Conservation (phyloP, 192 early-diverging fungal species). For the Kickxella alabastrina region DNA sequence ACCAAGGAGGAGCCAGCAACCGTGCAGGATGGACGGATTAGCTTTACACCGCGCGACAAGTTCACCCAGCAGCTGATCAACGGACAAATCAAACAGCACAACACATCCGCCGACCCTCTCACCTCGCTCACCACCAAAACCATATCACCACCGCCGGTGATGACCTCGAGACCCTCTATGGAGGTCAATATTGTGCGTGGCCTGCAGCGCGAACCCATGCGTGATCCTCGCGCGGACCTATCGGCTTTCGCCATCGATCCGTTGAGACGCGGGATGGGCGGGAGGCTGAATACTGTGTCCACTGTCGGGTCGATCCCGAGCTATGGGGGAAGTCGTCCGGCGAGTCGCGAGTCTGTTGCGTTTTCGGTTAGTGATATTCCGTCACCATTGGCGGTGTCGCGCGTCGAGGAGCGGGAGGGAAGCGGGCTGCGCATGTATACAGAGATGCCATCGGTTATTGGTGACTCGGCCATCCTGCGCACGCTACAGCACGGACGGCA, state of each 20-base stretch:
- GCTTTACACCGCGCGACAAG: slow-evolving; percentile 28
- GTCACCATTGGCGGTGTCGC: slow-evolving; percentile 2
- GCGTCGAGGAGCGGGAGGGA: background rate
- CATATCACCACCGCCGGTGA: background rate
- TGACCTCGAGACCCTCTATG: slow-evolving; percentile 9
- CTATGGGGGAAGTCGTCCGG: slow-evolving; percentile 1
- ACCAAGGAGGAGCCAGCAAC: background rate
- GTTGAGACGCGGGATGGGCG: background rate
- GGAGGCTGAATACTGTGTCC: slow-evolving; percentile 6
- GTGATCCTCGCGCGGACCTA: slow-evolving; percentile 23
- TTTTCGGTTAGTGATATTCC: slow-evolving; percentile 18
- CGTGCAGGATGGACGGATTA: slow-evolving; percentile 26
- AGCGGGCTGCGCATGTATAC: slow-evolving; percentile 16
- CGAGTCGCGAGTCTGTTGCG: background rate
- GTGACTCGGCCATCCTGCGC: slow-evolving; percentile 18
- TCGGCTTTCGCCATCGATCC: background rate
- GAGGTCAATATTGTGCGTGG: slow-evolving; percentile 29
- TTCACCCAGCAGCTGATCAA: slow-evolving; percentile 10
- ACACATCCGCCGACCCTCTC: background rate
- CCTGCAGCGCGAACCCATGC: slow-evolving; percentile 32
- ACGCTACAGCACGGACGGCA: no score
- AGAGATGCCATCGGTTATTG: slow-evolving; percentile 15
- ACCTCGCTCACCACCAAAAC: no score
- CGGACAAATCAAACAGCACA: background rate
- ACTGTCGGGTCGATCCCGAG: slow-evolving; percentile 17